Evolutionary conservation across 805 yeast species (phyloP).

Genomic region (Sungouiella blattae): DNA sequence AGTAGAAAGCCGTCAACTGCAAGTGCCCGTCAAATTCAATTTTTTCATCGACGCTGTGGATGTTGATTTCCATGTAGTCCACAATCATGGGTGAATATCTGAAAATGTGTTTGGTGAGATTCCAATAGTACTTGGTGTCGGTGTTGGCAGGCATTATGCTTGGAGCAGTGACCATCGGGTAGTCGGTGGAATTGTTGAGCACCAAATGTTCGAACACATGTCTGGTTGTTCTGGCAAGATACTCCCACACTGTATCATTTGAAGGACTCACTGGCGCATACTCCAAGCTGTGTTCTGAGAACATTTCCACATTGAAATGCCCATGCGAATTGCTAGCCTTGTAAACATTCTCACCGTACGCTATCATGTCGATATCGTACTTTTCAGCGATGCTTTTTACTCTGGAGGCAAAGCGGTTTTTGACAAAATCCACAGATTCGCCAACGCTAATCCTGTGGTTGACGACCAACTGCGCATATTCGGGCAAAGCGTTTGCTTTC

Average conservation of each 20-base stretch:
- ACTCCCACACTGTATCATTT: slow-evolving; percentile 36
- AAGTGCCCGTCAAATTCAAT: slow-evolving; percentile 55
- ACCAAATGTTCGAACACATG: slow-evolving; percentile 45
- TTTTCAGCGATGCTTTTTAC: slow-evolving; percentile 20
- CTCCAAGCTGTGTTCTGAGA: not conserved
- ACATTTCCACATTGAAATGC: not conserved
- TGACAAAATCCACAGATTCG: slow-evolving; percentile 20
- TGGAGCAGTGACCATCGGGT: slow-evolving; percentile 50
- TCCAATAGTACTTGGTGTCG: slow-evolving; percentile 67
- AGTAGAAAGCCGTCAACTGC: slow-evolving; percentile 53
- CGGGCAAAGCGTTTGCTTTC: slow-evolving; percentile 40
- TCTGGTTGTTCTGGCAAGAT: slow-evolving; percentile 42
- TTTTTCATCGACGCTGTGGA: slow-evolving; percentile 61
- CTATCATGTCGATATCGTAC: slow-evolving; percentile 10
- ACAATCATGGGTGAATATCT: slow-evolving; percentile 51
- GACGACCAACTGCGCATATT: slow-evolving; percentile 24
- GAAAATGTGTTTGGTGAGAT: slow-evolving; percentile 55
- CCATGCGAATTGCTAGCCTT: not conserved
- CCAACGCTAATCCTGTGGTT: slow-evolving; percentile 37
- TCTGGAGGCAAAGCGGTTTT: slow-evolving; percentile 23
- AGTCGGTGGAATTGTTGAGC: slow-evolving; percentile 22
- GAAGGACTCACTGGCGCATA: slow-evolving; percentile 14
- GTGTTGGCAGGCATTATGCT: slow-evolving; percentile 66
- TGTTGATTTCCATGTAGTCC: slow-evolving; percentile 31
- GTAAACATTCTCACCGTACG: slow-evolving; percentile 8